Evolutionary conservation across 352 stramenopile genomes (phyloP), one percentile per base, ranked within the genome.

Genomic region (Phytopythium litorale): DNA sequence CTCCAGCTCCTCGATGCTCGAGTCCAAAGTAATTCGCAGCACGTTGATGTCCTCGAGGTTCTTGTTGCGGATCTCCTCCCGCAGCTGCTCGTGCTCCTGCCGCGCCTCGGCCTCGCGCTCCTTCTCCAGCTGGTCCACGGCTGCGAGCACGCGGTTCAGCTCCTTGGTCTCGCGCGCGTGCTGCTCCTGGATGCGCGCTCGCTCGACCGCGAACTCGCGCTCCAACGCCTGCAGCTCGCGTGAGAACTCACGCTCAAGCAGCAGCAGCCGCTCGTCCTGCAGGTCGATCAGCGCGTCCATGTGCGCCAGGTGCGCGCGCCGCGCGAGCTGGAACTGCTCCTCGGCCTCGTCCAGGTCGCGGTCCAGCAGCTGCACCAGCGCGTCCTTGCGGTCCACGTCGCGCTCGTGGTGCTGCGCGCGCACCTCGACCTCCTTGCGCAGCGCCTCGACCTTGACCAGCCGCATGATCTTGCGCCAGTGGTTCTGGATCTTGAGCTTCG

Each of bases 391-490:
- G 68, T 98, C 94, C 5, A 98, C 89, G 68, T 98, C 91, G n/a
- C 94, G 88, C 73, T 98, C 93, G 73, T 98, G 94, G 71, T 97
- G 97, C 60, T 98, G 92, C 25, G 81, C 88, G 3, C 82, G 81
- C 59, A 98, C 89, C 65, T 98, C 92, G 12, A 98, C 92, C 46
- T 97, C 90, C 60, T 97, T 97, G 57, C 89, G 80, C 42, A 98
- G 76, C 11, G 80, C 76, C 63, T 97, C 88, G 56, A 97, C 86
- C 70, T 98, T 98, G 56, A 96, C 87, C 0, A 98, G 76, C n/a
- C 93, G 79, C 91, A 98, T 97, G 69, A 98, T 98, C 70, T 97
- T 97, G 53, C 93, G 83, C 92, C 92, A 98, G 63, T 98, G 91
- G 68, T 97, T 98, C 60, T 98, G 87, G 66, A 98, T 97, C 65